Evolutionary conservation across 148 eudicot species (phyloP).

Genomic region (Rhododendron henanense): DNA sequence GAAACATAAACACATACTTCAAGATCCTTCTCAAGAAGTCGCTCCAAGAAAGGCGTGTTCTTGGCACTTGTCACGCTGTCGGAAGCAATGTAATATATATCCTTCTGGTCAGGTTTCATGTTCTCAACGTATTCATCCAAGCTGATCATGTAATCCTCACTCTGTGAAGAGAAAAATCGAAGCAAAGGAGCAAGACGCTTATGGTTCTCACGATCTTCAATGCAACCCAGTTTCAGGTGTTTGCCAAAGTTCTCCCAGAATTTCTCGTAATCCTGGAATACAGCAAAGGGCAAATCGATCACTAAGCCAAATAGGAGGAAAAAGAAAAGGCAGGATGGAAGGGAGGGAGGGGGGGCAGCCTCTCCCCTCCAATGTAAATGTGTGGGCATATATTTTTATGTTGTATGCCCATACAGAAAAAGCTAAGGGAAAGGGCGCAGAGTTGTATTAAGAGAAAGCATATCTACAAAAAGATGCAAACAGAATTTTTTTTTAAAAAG

Average conservation of each 20-base stretch:
- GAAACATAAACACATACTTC: conserved; percentile 49
- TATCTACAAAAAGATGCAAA: background rate
- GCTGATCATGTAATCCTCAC: conserved; percentile 83
- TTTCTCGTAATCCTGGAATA: conserved; percentile 68
- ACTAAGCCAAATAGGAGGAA: background rate
- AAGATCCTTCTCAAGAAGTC: conserved; percentile 80
- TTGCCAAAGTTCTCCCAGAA: conserved; percentile 97
- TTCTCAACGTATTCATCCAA: conserved; percentile 89
- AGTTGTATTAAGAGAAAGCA: background rate
- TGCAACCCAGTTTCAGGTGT: conserved; percentile 85
- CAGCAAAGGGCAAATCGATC: background rate
- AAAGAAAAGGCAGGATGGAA: background rate
- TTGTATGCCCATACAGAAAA: background rate
- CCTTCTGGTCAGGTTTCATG: conserved; percentile 94
- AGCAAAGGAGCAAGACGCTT: conserved; percentile 93
- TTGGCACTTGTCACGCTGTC: conserved; percentile 92
- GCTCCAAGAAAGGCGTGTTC: conserved; percentile 91
- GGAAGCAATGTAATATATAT: conserved; percentile 82
- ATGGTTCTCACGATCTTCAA: conserved; percentile 91
- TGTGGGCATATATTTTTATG: background rate
- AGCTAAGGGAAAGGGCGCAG: background rate
- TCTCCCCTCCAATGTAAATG: background rate
- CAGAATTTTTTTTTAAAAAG: background rate
- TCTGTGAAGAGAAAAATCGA: conserved; percentile 87
- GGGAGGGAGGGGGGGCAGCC: background rate